These are phyloP conservation scores for Lipomyces sp. DNA, from an alignment of 805 yeast species.

Conservation along the genomic window DNA sequence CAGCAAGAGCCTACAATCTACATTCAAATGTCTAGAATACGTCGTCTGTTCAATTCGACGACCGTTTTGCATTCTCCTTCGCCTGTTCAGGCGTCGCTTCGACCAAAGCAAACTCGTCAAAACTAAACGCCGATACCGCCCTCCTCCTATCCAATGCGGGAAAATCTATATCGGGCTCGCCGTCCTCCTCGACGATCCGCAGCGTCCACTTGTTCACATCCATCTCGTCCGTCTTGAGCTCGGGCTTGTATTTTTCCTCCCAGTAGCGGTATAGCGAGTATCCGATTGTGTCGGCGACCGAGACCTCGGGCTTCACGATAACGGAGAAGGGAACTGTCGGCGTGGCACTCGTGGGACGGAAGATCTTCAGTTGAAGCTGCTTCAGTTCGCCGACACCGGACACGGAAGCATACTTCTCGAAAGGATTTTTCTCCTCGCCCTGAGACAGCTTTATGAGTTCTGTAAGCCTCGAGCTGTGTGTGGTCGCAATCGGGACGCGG, in stretches of 20 bases:
- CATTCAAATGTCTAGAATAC: no score
- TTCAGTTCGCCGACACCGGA: slow-evolving; percentile 39
- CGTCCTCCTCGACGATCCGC: slow-evolving; percentile 88
- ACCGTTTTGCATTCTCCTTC: slow-evolving; percentile 49
- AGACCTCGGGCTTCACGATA: slow-evolving; percentile 39
- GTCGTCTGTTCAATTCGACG: no score
- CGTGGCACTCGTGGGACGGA: slow-evolving; percentile 35
- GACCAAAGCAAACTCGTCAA: slow-evolving; percentile 77
- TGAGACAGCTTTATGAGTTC: slow-evolving; percentile 35
- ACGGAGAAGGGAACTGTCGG: slow-evolving; percentile 38
- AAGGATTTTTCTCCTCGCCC: slow-evolving; percentile 36
- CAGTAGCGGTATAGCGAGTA: slow-evolving; percentile 43
- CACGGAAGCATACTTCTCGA: slow-evolving; percentile 38
- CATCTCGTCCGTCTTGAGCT: slow-evolving; percentile 32
- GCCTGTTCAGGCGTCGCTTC: slow-evolving; percentile 44
- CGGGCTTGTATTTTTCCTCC: slow-evolving; percentile 33
- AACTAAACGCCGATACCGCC: slow-evolving; percentile 65
- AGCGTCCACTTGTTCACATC: slow-evolving; percentile 73
- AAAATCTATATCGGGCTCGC: slow-evolving; percentile 83
- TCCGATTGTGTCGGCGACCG: slow-evolving; percentile 57
- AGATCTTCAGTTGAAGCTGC: slow-evolving; percentile 37
- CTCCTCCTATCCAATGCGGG: slow-evolving; percentile 78
- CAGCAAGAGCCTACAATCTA: no score
- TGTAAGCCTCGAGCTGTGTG: slow-evolving; percentile 28
- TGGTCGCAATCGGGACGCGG: not conserved